Evolutionary conservation across 2,329 filamentous ascomycete genomes (phyloP).

Genomic region (Lasiodiplodia sp.): DNA sequence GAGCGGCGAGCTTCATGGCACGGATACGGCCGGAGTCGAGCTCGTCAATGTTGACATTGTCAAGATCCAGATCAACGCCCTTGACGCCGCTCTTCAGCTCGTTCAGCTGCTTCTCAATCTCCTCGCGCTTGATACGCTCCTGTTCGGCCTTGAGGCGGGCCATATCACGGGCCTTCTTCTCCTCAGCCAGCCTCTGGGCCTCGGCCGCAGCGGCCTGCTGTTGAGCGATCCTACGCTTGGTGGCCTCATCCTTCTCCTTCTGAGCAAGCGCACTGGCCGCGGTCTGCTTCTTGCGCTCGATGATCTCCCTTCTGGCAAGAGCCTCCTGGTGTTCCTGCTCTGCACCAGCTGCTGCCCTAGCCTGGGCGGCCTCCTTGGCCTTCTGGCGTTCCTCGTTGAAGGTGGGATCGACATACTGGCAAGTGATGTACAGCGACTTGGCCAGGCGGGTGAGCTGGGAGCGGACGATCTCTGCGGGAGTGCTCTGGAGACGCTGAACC

Average conservation of each 20-base stretch:
- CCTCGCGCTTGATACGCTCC: constrained; percentile 55
- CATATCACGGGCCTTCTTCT: constrained; percentile 90
- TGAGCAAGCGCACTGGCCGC: constrained; percentile 87
- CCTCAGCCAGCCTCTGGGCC: constrained; percentile 84
- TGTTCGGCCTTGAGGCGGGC: constrained; percentile 75
- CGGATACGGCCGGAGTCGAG: constrained; percentile 72
- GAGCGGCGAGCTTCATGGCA: constrained; percentile 90
- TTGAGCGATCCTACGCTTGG: constrained; percentile 83
- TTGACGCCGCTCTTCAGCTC: constrained; percentile 91
- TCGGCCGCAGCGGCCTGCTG: constrained; percentile 91
- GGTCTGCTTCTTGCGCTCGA: constrained; percentile 96
- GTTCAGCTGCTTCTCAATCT: constrained; percentile 84
- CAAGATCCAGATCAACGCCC: constrained; percentile 86
- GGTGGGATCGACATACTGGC: constrained; percentile 91
- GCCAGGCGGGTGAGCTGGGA: constrained; percentile 91
- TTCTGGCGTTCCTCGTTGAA: constrained; percentile 83
- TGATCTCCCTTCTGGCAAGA: constrained; percentile 84
- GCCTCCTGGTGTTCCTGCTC: constrained; percentile 89
- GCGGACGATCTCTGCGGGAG: constrained; percentile 95
- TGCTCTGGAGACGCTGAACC: constrained; percentile 95
- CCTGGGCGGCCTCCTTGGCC: constrained; percentile 79
- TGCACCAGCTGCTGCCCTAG: constrained; percentile 84
- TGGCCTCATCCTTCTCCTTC: constrained; percentile 91
- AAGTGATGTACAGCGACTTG: constrained; percentile 89
- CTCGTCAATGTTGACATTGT: constrained; percentile 82